Conservation (phyloP, 2,329 filamentous ascomycete genomes). For the Fusarium haematococcum region DNA sequence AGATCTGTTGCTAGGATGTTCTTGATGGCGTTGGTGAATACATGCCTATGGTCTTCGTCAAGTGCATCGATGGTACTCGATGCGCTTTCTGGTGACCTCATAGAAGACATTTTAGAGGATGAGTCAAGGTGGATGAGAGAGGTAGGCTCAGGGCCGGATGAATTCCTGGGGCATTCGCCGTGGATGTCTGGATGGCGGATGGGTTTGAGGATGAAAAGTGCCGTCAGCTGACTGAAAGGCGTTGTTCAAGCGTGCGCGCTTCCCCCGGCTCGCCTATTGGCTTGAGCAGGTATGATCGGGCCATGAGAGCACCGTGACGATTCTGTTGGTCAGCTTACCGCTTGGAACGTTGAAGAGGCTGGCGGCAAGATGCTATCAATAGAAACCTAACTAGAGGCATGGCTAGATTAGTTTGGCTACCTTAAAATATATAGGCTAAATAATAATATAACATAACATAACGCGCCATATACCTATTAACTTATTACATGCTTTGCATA, state of each 20-base stretch:
- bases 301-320: too few species aligned
- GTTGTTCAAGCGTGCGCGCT: not conserved
- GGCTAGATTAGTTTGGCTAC: too few species aligned
- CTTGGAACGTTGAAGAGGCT: too few species aligned
- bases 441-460: too few species aligned
- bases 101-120: not conserved
- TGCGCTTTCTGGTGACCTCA: not conserved
- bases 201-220: not conserved
- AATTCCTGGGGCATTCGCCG: not conserved
- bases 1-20: constrained; percentile 4
- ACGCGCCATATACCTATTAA: too few species aligned
- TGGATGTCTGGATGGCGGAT: not conserved
- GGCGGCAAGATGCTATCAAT: too few species aligned
- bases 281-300: not conserved
- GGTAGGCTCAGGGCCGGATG: not conserved
- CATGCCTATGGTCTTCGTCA: fast-evolving
- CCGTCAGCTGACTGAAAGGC: not conserved
- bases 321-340: not conserved
- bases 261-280: not conserved
- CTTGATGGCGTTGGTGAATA: not conserved
- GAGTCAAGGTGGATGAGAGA: not conserved
- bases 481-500: too few species aligned
- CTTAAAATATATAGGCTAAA: too few species aligned
- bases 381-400: too few species aligned
- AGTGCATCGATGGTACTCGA: not conserved